Base-by-base conservation (phyloP, 345 rosid genomes). In the Ailanthus altissimus region DNA sequence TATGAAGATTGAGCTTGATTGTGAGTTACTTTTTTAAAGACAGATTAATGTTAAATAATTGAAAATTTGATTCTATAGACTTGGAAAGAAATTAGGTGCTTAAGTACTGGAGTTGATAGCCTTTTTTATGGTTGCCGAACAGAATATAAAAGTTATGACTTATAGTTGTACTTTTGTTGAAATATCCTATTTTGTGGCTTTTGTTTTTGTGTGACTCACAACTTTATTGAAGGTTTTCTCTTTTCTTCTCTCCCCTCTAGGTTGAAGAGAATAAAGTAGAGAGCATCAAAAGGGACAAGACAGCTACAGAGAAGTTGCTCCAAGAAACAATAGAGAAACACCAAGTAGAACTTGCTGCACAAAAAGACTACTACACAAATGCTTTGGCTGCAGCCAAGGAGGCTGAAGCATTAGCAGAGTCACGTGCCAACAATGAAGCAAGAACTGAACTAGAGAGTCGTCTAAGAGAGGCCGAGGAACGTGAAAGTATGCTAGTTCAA, bases 261-360 rank as follows among this genome's bases (percentile, higher is more conserved):
- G 94, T 89, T 71, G 99, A 97, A 86, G 99, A 97, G 85, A 97
- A 87, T 77, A 97, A 94, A 81, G 98, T 89, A 72, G 98, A 94
- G 83, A 91, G 97, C 82, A 88, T 92, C 61, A 94, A 85, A 88
- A 94, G 79, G 88, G 97, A 97, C 82, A 97, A 97, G 88, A 78
- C 91, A 80, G 94, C 97, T 36, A 92, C 98, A 50, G 99, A 97
- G 86, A 87, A 84, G 65, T 83, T 97, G 88, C 88, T 97, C 75
- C 97, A 97, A 86, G 99, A 97, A 85, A 93, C 98, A 57, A 89
- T 94, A 74, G 99, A 97, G 82, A 92, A 89, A 79, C 97, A 97
- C 84, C 99, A 91, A 87, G 87, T 86, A 4, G 98, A 97, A 82
- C 88, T 97, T 80, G 82, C 91, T 40, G 83, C 86, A 51, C 98